These are phyloP conservation scores for Ceratocystis huliohia DNA, from an alignment of 2,329 filamentous ascomycete species.

Conservation along the genomic window DNA sequence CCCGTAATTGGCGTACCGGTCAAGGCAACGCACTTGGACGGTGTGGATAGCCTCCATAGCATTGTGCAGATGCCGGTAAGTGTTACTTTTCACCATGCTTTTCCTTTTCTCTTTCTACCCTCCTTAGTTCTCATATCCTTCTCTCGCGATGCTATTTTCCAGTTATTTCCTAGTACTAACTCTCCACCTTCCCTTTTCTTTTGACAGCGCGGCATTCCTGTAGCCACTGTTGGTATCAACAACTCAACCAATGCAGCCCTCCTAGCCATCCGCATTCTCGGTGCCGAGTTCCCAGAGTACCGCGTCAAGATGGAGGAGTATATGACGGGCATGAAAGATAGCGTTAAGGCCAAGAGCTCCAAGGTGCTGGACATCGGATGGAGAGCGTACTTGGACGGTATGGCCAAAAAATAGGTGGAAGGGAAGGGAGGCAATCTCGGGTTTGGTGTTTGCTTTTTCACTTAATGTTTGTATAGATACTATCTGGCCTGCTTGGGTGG, in stretches of 20 bases:
- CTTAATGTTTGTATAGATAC: conserved; percentile 5
- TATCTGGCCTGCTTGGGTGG: neutral
- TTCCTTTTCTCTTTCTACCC: conserved; percentile 27
- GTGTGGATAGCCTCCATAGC: conserved; percentile 55
- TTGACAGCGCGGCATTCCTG: conserved; percentile 46
- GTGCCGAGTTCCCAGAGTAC: conserved; percentile 44
- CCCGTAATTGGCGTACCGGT: conserved; percentile 70
- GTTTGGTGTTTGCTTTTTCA: neutral
- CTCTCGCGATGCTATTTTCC: conserved; percentile 24
- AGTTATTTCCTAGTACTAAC: conserved; percentile 22
- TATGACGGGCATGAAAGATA: conserved; percentile 47
- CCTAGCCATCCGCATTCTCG: conserved; percentile 56
- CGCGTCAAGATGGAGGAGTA: conserved; percentile 47
- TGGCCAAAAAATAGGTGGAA: conserved; percentile 25
- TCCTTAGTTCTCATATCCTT: conserved; percentile 31
- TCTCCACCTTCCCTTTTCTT: neutral
- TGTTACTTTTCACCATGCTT: conserved; percentile 19
- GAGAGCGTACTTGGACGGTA: conserved; percentile 38
- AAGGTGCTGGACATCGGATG: conserved; percentile 44
- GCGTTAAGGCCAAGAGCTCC: conserved; percentile 51
- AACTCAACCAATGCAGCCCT: conserved; percentile 67
- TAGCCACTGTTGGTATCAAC: conserved; percentile 66
- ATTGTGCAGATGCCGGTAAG: conserved; percentile 66
- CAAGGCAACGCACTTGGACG: conserved; percentile 59
- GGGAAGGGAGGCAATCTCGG: too few relatives aligned